Base-by-base conservation (phyloP, 306 rosid genomes). In the Argentina anserina region DNA sequence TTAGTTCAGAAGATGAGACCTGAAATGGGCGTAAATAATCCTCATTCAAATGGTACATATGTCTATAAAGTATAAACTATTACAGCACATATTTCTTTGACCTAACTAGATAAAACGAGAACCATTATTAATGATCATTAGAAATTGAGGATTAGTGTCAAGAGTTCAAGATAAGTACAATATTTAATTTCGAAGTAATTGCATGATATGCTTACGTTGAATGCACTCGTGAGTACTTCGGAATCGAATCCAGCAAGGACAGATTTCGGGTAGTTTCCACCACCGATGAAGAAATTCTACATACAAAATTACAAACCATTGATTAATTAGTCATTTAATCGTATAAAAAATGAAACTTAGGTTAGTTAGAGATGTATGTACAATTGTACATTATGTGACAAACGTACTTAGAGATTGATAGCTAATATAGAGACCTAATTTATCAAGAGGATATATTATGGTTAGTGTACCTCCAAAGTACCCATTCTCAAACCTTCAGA, bases 231-330 rank as follows among this genome's bases (percentile, higher is more conserved):
- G 23, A 88, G 81, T 34, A 86, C 81, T 47, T 82, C 78, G 3
- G 82, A 81, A 11, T 80, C 84, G 45, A 92, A 92, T 7, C 98
- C 98, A 21, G 96, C 70, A n/a, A 90, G 94, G 3, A 88, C 50
- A 7, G 94, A 88, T 0, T 71, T 65, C 12, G 94, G 96, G 71
- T 79, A 49, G 49, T 67, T 46, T 81, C 98, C 98, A 74, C 98
- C 98, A 43, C 88, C 96, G 12, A 90, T 46, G 84, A 90, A 88
- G 85, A 90, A 92, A 12, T 92, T 82, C 98, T 92, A 71, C 64
- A 61, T 0, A 71, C 64, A 61, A 0, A 53, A 7, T n/a, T 53
- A 42, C 20, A 20, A 29, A 25, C 18, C 39, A 70, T n/a, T n/a
- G n/a, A n/a, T n/a, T n/a, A n/a, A n/a, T n/a, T n/a, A n/a, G n/a